A percentile compares a stretch with the other conserved stretches of the same genome.
These are phyloP conservation scores for Galerina sulciceps DNA, from an alignment of 768 basidiomycete genomes.

Conservation along the genomic window DNA sequence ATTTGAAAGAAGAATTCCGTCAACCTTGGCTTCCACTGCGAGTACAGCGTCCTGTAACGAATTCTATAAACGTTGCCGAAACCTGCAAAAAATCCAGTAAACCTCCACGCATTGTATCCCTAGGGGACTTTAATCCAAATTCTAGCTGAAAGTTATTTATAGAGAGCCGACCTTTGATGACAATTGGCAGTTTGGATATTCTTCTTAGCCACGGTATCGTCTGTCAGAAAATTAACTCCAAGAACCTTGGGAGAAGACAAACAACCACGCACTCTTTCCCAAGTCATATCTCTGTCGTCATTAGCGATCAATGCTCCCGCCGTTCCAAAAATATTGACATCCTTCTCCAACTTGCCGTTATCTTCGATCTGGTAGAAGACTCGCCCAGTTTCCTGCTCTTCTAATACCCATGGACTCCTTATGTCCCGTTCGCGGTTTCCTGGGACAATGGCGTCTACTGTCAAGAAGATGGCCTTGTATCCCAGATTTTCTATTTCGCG, in stretches of 20 bases:
- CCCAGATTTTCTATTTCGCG: conserved; percentile 72
- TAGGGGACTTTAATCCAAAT: conserved; percentile 24
- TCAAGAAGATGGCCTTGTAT: conserved; percentile 89
- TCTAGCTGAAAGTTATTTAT: neutral
- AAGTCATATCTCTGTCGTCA: conserved; percentile 78
- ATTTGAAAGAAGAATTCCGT: conserved; percentile 89
- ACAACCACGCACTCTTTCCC: conserved; percentile 56
- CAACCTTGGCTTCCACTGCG: conserved; percentile 81
- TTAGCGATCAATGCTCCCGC: conserved; percentile 69
- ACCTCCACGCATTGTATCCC: conserved; percentile 80
- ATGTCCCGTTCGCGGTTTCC: conserved; percentile 83
- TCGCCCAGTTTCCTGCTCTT: conserved; percentile 54
- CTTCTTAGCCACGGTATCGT: conserved; percentile 79
- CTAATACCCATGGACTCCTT: conserved; percentile 58
- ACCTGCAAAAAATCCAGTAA: neutral
- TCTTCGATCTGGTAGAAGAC: conserved; percentile 30
- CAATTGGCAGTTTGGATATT: conserved; percentile 72
- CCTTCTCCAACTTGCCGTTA: conserved; percentile 36
- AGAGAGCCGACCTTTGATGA: conserved; percentile 62
- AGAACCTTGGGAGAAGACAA: neutral
- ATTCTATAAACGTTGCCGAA: neutral
- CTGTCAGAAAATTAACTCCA: conserved; percentile 32
- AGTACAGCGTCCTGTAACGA: conserved; percentile 76
- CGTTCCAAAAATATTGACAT: conserved; percentile 55
- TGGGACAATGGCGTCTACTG: conserved; percentile 86